Evolutionary conservation across 495 filamentous ascomycete genomes (phyloP).

Genomic region (Xeromyces bisporus): DNA sequence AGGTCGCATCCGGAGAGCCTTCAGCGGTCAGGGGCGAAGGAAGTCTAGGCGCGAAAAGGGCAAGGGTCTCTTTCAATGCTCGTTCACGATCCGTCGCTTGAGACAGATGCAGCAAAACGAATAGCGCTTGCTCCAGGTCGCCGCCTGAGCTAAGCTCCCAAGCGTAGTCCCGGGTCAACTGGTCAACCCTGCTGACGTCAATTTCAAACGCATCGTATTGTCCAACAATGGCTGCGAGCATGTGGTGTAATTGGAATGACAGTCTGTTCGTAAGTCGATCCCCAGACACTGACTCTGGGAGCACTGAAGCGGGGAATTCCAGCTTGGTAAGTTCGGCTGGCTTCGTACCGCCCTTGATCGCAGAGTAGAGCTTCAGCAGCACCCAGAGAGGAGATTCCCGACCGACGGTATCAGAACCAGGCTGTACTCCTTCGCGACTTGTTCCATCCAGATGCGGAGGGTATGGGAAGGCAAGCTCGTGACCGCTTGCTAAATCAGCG

Average conservation of each 20-base stretch:
- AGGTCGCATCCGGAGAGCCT: conserved; percentile 24
- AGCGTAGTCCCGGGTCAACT: conserved; percentile 51
- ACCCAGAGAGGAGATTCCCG: conserved; percentile 73
- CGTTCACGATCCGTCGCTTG: conserved; percentile 42
- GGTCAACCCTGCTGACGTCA: conserved; percentile 36
- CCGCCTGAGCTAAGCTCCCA: conserved; percentile 50
- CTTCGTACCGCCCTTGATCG: conserved; percentile 13
- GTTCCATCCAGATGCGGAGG: conserved; percentile 43
- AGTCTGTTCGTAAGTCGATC: conserved; percentile 57
- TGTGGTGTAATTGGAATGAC: conserved; percentile 59
- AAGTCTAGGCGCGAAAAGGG: conserved; percentile 30
- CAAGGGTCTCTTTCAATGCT: conserved; percentile 52
- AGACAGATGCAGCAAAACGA: conserved; percentile 62
- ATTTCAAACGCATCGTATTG: conserved; percentile 23
- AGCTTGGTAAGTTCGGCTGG: conserved; percentile 5
- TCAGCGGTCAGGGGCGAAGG: conserved; percentile 41
- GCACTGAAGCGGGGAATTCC: conserved; percentile 22
- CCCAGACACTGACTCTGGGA: conserved; percentile 37
- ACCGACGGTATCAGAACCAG: conserved; percentile 24
- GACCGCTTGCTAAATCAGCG: conserved; percentile 45
- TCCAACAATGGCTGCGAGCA: conserved; percentile 37
- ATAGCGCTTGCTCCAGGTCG: conserved; percentile 51
- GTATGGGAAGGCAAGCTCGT: conserved; percentile 40
- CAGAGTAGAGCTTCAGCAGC: conserved; percentile 61
- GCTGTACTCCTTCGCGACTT: conserved; percentile 33